Evolutionary conservation across 495 filamentous ascomycete species (phyloP).

Genomic region (Neurospora sp.): DNA sequence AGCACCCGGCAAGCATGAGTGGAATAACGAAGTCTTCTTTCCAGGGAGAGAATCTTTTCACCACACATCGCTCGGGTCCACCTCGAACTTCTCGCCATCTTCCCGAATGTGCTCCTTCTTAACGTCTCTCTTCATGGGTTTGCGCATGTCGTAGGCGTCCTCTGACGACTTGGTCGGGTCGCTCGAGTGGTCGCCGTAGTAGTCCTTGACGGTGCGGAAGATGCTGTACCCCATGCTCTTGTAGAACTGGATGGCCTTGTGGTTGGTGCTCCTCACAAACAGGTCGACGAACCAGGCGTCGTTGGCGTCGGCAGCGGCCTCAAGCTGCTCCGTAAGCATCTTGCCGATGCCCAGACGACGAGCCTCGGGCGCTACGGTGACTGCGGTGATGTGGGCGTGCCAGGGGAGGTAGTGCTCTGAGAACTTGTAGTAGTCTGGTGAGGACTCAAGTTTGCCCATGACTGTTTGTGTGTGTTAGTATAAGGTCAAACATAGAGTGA

Average conservation of each 20-base stretch:
- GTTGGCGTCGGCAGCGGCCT: slow-evolving; percentile 67
- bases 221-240: slow-evolving; percentile 81
- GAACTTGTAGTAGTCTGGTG: slow-evolving; percentile 56
- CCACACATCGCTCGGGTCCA: slow-evolving; percentile 81
- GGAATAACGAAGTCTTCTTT: background rate
- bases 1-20: background rate
- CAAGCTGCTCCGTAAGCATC: slow-evolving; percentile 65
- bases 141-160: slow-evolving; percentile 95
- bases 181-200: slow-evolving; percentile 67
- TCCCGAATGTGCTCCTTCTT: slow-evolving; percentile 64
- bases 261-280: slow-evolving; percentile 82
- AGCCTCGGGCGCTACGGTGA: slow-evolving; percentile 82
- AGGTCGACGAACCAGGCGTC: slow-evolving; percentile 93
- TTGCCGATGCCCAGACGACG: slow-evolving; percentile 80
- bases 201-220: slow-evolving; percentile 77
- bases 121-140: slow-evolving; percentile 77
- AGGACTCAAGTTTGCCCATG: slow-evolving; percentile 91
- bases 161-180: slow-evolving; percentile 55
- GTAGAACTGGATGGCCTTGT: slow-evolving; percentile 79
- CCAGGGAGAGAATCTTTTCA: slow-evolving; percentile 23
- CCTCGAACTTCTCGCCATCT: slow-evolving; percentile 69
- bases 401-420: slow-evolving; percentile 86
- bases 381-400: slow-evolving; percentile 95
- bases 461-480: slow-evolving; percentile 41
- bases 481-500: background rate